Percentiles rank a stretch among this genome's conserved stretches.
Evolutionary conservation across 1,139 yeast genomes (phyloP).

Genomic region (Hyphopichia burtonii): DNA sequence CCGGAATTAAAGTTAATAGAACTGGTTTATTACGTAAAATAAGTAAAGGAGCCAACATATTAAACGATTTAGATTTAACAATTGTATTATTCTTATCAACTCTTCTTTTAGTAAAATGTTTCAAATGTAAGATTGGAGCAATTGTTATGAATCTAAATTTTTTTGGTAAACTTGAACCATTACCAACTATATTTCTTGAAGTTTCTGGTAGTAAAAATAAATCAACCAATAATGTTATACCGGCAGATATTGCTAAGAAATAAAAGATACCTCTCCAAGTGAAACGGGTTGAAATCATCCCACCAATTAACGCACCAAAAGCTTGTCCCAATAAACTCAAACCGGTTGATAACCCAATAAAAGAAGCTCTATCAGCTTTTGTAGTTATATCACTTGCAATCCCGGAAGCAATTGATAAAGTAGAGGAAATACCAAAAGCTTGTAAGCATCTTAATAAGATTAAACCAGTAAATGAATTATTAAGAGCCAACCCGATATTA

Average conservation of each 20-base stretch:
- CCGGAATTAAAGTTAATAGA: constrained; percentile 40
- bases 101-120: constrained; percentile 16
- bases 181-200: constrained; percentile 64
- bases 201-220: constrained; percentile 67
- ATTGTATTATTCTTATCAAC: constrained; percentile 17
- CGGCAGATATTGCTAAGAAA: constrained; percentile 65
- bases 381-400: constrained; percentile 67
- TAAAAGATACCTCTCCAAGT: constrained; percentile 79
- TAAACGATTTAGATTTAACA: constrained; percentile 22
- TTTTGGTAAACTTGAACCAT: constrained; percentile 54
- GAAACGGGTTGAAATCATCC: constrained; percentile 56
- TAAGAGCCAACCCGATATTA: constrained; percentile 59
- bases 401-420: constrained; percentile 66
- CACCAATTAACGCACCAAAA: constrained; percentile 75
- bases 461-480: constrained; percentile 52
- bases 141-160: constrained; percentile 4
- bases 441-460: constrained; percentile 63
- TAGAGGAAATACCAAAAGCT: constrained; percentile 69
- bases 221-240: constrained; percentile 34
- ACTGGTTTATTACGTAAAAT: constrained; percentile 35
- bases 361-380: constrained; percentile 61
- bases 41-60: constrained; percentile 45
- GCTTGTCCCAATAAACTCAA: constrained; percentile 71
- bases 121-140: constrained; percentile 16
- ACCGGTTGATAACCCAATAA: constrained; percentile 62